Conservation (phyloP, 768 basidiomycete species). For the Suillus subaureus region DNA sequence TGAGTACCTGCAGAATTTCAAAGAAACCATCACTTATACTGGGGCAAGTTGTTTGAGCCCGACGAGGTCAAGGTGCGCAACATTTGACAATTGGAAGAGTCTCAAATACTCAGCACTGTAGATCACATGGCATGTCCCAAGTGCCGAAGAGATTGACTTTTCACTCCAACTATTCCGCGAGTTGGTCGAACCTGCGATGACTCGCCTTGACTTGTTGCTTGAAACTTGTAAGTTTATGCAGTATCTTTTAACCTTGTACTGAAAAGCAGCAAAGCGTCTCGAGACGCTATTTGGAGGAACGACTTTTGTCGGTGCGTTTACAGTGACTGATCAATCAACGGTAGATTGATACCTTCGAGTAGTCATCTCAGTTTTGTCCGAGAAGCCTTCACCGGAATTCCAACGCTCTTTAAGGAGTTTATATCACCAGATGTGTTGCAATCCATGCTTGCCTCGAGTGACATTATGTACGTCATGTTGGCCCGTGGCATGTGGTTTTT, state of each 20-base stretch:
- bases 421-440: slow-evolving; percentile 51
- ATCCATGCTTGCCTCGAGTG: slow-evolving; percentile 51
- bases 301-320: slow-evolving; percentile 75
- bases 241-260: slow-evolving; percentile 1
- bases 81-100: not conserved
- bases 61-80: slow-evolving; percentile 66
- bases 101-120: slow-evolving; percentile 24
- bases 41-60: slow-evolving; percentile 78
- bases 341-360: slow-evolving; percentile 2
- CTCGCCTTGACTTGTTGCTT: slow-evolving; percentile 57
- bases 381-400: slow-evolving; percentile 74
- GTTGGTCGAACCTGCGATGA: slow-evolving; percentile 65
- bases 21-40: slow-evolving; percentile 67
- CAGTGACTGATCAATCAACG: not conserved
- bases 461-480: slow-evolving; percentile 60
- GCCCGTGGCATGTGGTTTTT: not conserved
- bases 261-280: slow-evolving; percentile 26
- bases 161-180: slow-evolving; percentile 68
- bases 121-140: slow-evolving; percentile 82
- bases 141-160: slow-evolving; percentile 71
- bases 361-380: slow-evolving; percentile 74
- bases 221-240: slow-evolving; percentile 43
- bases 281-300: slow-evolving; percentile 75
- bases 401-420: slow-evolving; percentile 60
- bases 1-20: slow-evolving; percentile 55